These are phyloP conservation scores for Jatropha curcas DNA, from an alignment of 345 rosid species.

Conservation along the genomic window DNA sequence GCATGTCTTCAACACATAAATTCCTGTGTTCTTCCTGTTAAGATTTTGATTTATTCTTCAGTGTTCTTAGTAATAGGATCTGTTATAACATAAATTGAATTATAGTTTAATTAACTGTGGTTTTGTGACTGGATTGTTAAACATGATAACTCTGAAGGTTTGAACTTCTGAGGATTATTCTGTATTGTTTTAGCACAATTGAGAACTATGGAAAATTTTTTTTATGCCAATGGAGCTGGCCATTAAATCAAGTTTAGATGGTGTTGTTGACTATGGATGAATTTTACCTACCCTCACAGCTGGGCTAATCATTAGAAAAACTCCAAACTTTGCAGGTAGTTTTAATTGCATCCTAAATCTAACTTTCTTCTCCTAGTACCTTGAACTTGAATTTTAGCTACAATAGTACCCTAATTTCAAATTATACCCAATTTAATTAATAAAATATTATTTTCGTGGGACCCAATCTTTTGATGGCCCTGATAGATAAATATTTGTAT, in stretches of 20 bases:
- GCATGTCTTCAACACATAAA: background rate
- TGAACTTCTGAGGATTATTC: background rate
- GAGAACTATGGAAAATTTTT: background rate
- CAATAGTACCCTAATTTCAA: no score
- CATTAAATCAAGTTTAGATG: background rate
- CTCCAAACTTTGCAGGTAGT: no score
- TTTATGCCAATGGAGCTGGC: background rate
- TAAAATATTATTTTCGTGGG: no score
- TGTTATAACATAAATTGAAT: background rate
- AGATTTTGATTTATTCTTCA: background rate
- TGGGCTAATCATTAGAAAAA: no score
- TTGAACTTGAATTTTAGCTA: no score
- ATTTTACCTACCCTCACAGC: background rate
- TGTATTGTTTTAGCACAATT: background rate
- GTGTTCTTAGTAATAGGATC: background rate
- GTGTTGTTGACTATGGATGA: background rate
- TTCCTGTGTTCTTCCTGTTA: background rate
- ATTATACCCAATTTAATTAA: no score
- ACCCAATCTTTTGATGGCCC: no score
- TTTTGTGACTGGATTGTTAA: background rate
- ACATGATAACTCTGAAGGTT: background rate
- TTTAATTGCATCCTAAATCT: no score
- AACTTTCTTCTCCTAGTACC: no score
- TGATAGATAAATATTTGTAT: no score
- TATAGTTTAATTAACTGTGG: background rate